A percentile compares a stretch with the other conserved stretches of the same genome.
Evolutionary conservation across 257 asterid genomes (phyloP).

Genomic region (Thymus quinquecostatus): DNA sequence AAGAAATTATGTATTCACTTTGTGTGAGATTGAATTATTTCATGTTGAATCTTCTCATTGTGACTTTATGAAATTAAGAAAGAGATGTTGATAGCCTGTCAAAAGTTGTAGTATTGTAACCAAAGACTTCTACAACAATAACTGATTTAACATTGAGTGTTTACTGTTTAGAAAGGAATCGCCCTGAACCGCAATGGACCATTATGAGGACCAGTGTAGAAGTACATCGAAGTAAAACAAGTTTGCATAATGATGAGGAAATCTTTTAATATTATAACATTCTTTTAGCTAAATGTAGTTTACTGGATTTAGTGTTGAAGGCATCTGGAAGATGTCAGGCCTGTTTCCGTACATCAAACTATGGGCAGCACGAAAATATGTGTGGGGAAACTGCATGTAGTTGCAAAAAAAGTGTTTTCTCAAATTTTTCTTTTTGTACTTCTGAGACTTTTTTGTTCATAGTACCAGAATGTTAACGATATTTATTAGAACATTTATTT

Average conservation of each 20-base stretch:
- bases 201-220: not conserved
- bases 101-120: not conserved
- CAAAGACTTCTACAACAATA: not conserved
- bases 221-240: not conserved
- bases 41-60: not conserved
- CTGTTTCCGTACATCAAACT: slow-evolving; percentile 11
- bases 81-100: not conserved
- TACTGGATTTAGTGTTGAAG: not conserved
- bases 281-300: not conserved
- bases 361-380: slow-evolving; percentile 10
- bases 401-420: not conserved
- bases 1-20: not conserved
- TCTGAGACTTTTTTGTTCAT: slow-evolving; percentile 15
- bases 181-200: not conserved
- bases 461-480: not conserved
- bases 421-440: slow-evolving; percentile 11
- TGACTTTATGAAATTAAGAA: not conserved
- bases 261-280: slow-evolving; percentile 11
- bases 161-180: not conserved
- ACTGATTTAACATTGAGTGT: not conserved
- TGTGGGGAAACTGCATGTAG: slow-evolving; percentile 21
- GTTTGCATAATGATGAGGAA: slow-evolving; percentile 2
- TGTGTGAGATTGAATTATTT: not conserved
- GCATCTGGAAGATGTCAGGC: slow-evolving; percentile 20
- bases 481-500: slow-evolving; percentile 3